Evolutionary conservation across 1,284 basidiomycete species (phyloP).

Genomic region (Leccinum cinnamomeum): DNA sequence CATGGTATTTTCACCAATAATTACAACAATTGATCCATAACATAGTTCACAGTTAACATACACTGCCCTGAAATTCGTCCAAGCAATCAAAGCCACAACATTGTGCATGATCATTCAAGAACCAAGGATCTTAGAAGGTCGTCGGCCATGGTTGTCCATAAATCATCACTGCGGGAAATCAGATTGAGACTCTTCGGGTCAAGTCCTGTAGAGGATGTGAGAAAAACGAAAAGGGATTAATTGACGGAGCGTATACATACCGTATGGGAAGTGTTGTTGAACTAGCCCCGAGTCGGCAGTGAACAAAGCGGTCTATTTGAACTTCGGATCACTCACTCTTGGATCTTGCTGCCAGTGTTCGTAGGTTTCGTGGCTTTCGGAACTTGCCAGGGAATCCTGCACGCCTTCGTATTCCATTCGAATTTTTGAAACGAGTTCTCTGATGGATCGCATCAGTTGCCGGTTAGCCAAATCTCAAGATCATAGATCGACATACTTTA

Average conservation of each 20-base stretch:
- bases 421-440: constrained; percentile 21
- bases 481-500: constrained; percentile 19
- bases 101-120: background rate
- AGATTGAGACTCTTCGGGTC: background rate
- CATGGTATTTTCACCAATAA: background rate
- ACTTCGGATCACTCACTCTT: constrained; percentile 18
- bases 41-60: background rate
- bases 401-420: constrained; percentile 12
- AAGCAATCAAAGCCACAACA: background rate
- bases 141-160: background rate
- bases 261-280: constrained; percentile 9
- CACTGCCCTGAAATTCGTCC: background rate
- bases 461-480: background rate
- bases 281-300: constrained; percentile 7
- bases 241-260: constrained; percentile 11
- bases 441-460: constrained; percentile 2
- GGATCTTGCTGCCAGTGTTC: constrained; percentile 21
- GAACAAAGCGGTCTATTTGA: background rate
- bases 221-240: background rate
- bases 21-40: background rate
- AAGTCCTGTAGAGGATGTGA: background rate
- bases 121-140: background rate
- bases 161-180: background rate
- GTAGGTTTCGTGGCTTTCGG: background rate
- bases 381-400: background rate